These are phyloP conservation scores for Sequoiadendron giganteum DNA, from an alignment of 75 land plant genomes.

Conservation along the genomic window DNA sequence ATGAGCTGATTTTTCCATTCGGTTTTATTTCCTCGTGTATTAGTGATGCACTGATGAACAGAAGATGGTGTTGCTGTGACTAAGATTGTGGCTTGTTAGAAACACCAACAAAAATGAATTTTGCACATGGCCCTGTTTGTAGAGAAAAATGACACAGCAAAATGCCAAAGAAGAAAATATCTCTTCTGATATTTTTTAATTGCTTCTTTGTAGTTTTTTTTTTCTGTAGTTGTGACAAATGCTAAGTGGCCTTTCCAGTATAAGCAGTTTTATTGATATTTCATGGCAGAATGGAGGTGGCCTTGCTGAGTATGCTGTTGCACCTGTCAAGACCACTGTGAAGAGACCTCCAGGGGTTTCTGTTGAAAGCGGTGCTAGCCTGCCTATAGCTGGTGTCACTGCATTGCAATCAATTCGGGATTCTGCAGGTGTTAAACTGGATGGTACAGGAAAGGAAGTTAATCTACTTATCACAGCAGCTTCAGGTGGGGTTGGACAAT, in stretches of 20 bases:
- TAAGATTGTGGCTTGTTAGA: too few species aligned
- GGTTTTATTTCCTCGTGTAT: too few species aligned
- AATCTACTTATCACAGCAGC: slow-evolving; percentile 54
- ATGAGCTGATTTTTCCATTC: too few species aligned
- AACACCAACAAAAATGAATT: too few species aligned
- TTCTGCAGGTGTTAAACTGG: slow-evolving; percentile 37
- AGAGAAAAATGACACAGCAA: too few species aligned
- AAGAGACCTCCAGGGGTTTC: slow-evolving; percentile 36
- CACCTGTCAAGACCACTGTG: slow-evolving; percentile 21
- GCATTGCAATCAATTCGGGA: slow-evolving; percentile 40
- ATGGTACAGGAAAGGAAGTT: slow-evolving; percentile 21
- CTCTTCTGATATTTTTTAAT: too few species aligned
- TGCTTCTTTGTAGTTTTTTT: neutral
- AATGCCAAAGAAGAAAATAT: too few species aligned
- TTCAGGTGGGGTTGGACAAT: slow-evolving; percentile 54
- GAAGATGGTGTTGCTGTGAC: too few species aligned
- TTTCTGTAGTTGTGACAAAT: neutral
- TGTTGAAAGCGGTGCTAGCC: slow-evolving; percentile 33
- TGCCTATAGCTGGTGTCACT: slow-evolving; percentile 36
- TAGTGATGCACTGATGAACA: too few species aligned
- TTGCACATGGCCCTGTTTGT: too few species aligned
- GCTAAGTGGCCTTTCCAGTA: neutral
- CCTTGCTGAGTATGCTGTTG: slow-evolving; percentile 48
- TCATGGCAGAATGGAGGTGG: slow-evolving; percentile 35
- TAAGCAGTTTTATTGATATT: neutral